These are phyloP conservation scores for Eucalyptus victrix DNA, from an alignment of 345 rosid species.

Conservation along the genomic window DNA sequence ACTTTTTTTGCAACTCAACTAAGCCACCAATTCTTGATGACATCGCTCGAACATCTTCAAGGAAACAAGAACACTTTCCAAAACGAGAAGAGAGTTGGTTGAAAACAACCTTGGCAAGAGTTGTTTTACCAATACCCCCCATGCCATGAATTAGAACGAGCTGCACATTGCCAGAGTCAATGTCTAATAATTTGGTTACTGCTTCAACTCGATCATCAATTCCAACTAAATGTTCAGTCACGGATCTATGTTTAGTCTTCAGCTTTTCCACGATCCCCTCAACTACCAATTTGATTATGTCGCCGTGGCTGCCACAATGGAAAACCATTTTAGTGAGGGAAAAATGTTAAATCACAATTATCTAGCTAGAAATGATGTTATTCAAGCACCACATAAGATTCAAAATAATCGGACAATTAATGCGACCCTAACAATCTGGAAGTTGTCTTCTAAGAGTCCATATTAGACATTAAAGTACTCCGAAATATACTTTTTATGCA, in stretches of 20 bases:
- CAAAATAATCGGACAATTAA: not conserved
- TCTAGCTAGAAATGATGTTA: not conserved
- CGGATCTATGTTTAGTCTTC: not conserved
- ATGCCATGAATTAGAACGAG: not conserved
- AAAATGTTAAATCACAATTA: not conserved
- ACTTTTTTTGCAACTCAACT: not conserved
- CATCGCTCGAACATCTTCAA: not conserved
- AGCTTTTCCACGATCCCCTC: not conserved
- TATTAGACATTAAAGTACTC: not conserved
- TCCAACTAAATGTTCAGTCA: not conserved
- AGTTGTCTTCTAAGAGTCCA: not conserved
- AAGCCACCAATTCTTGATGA: not conserved
- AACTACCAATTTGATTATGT: not conserved
- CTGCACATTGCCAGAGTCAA: not conserved
- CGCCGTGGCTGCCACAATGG: not conserved
- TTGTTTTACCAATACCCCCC: not conserved
- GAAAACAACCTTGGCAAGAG: not conserved
- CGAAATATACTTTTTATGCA: not conserved
- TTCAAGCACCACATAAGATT: too few relatives aligned
- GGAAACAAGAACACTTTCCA: not conserved
- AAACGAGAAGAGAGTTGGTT: not conserved
- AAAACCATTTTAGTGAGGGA: not conserved
- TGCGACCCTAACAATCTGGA: not conserved
- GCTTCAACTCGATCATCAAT: not conserved
- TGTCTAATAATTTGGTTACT: not conserved